A percentile compares a stretch with the other conserved stretches of the same genome.
Evolutionary conservation across 2,329 filamentous ascomycete genomes (phyloP).

Genomic region (Didymella keratinophila): DNA sequence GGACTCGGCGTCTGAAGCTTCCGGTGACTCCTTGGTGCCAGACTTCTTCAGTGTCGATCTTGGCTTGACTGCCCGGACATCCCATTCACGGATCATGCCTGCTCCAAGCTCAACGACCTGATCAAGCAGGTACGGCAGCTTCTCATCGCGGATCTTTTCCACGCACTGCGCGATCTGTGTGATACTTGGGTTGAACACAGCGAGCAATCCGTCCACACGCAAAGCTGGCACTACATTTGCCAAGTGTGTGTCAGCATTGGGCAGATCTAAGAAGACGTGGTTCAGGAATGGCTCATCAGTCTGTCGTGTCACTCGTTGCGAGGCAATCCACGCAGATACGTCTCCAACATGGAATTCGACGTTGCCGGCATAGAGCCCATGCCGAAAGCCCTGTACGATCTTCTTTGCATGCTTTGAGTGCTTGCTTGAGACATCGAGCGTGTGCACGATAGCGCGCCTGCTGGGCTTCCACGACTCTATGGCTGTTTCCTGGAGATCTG

Average conservation of each 20-base stretch:
- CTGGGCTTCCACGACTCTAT: constrained; percentile 49
- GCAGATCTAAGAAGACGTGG: constrained; percentile 77
- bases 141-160: constrained; percentile 60
- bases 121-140: constrained; percentile 66
- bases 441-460: constrained; percentile 76
- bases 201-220: constrained; percentile 68
- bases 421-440: constrained; percentile 69
- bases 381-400: constrained; percentile 71
- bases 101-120: constrained; percentile 66
- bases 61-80: constrained; percentile 62
- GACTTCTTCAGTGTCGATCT: constrained; percentile 43
- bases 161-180: constrained; percentile 77
- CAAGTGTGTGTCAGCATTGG: constrained; percentile 65
- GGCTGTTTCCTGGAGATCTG: constrained; percentile 41
- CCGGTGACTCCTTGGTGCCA: constrained; percentile 20
- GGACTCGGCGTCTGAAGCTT: constrained; percentile 23
- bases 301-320: constrained; percentile 50
- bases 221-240: constrained; percentile 64
- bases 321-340: constrained; percentile 68
- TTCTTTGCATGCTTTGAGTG: constrained; percentile 71
- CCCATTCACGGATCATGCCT: constrained; percentile 68
- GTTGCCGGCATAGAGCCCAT: constrained; percentile 73
- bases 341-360: constrained; percentile 77
- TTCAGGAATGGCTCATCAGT: constrained; percentile 68
- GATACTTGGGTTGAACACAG: constrained; percentile 78